Base-by-base conservation (phyloP, 1,284 basidiomycete species). In the Lentinus polychrous region DNA sequence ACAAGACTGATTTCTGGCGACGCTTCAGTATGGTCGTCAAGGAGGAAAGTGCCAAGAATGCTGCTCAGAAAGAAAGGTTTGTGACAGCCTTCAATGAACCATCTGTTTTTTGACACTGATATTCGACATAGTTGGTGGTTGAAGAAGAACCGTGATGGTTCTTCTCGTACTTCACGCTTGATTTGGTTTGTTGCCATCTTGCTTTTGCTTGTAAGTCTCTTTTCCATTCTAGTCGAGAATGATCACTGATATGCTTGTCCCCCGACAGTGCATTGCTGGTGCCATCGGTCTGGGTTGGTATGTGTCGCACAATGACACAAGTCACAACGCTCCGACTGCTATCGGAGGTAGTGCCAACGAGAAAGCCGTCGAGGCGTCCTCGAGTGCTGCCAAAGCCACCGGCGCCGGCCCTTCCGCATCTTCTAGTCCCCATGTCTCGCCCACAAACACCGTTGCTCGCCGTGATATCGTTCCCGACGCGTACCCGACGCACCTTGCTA, bases 1-100 rank as follows among this genome's bases (percentile, higher is more conserved):
- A 73, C 48, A 85, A 86, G 1, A 86, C 91, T 57, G 83, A 89
- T 57, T 91, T 91, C 66, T 91, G 87, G 87, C 72, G 85, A 49
- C 72, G 88, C 40, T 91, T 91, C 66, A 87, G 83, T 52, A 88
- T 90, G 72, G 79, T 91, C 53, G 86, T 79, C 7, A 85, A 80
- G 61, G 78, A 83, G 52, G 81, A 86, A 55, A 68, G 67, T 53
- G 60, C 59, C 46, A 74, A 71, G 51, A 65, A 59, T 1, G 14
- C 63, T 14, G 59, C 62, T 2, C 62, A 74, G 59, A 80, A 78
- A 57, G 68, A 75, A 48, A 83, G 78, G 80, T 78, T 52, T 5
- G 64, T 34, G 43, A 45, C 34, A 42, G 24, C 8, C 20, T 27
- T 43, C 8, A 41, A 50, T 43, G 24, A 17, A 50, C 46, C n/a